Evolutionary conservation across 2,329 filamentous ascomycete genomes (phyloP), one percentile per base, ranked within the genome.

Genomic region (Sporothrix brunneoviolacea): DNA sequence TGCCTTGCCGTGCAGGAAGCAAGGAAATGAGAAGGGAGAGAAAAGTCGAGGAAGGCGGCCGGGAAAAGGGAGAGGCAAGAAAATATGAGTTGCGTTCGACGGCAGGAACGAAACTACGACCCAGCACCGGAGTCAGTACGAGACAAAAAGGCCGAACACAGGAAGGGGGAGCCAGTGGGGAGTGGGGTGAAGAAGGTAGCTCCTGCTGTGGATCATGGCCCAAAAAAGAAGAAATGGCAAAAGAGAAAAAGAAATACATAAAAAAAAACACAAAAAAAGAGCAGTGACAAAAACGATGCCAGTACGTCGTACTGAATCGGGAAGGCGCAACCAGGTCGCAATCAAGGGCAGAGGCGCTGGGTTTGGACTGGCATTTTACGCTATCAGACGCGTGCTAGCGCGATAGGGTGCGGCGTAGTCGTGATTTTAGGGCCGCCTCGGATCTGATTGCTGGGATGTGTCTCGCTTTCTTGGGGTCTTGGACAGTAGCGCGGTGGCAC

Each of bases 301-400:
- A 28, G 24, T 28, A 28, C 24, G 24, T 28, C 24, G 24, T 4
- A 38, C 44, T 32, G 22, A 37, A 22, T 37, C 35, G 22, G 43
- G 43, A 46, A 46, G 43, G 43, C 33, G 43, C 43, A 46, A 46
- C 19, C 18, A 30, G 28, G 33, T n/a, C n/a, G n/a, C n/a, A n/a
- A n/a, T n/a, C n/a, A n/a, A n/a, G n/a, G n/a, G n/a, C n/a, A n/a
- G n/a, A n/a, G n/a, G 28, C 32, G 42, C 42, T 21, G 42, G 32
- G 15, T 45, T 45, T 45, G 33, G 41, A 44, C 41, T 44, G 41
- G 41, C 41, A 44, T 44, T 43, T 43, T 43, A 21, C 18, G 41
- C 28, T 44, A 44, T 45, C 42, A 36, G 22, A 21, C 19, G 19
- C 32, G n/a, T 44, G 28, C 18, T 45, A 45, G 42, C 32, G 32